Base-by-base conservation (phyloP, 116 monocot genomes). In the Iris pallida region DNA sequence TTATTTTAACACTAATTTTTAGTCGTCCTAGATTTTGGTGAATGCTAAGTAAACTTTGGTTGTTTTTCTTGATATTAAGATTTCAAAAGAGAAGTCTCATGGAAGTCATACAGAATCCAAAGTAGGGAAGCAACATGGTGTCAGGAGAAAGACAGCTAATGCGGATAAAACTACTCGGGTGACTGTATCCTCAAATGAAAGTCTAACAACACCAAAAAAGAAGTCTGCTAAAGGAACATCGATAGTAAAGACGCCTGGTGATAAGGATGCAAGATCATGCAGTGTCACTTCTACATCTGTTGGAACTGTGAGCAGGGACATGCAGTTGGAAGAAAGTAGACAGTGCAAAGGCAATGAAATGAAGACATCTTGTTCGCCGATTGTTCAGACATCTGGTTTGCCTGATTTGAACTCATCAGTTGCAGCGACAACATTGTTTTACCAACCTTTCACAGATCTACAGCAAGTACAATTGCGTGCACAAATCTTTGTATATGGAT, bases 401-500 rank as follows among this genome's bases (percentile, higher is more conserved):
- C 81, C 90, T 59, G 92, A 90, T 78, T 75, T 90, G 68, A 87
- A 80, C 68, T 55, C 83, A 66, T 83, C 83, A 66, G 43, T 62
- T 68, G 73, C 85, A 54, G 59, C 73, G 6, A 73, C 75, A 69
- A 58, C 77, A 49, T 63, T 79, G 45, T 75, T 79, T 64, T 80
- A 80, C 64, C 90, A 88, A 45, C 98, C 93, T 58, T 98, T 98
- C 52, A 90, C 98, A 47, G 88, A 98, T 77, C n/a, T 63, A 60
- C 98, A 98, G 43, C 98, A 98, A 85, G 83, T 98, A 5, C 98
- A 98, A 79, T 54, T 98, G 62, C 90, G 93, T 73, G 98, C 98
- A 63, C 98, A 98, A 72, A 98, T 98, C 63, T 85, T 88, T 93
- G 98, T 93, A 72, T 98, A 93, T 84, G 92, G 98, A 65, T 85